Percentiles rank a stretch among this genome's conserved stretches.
phyloP scores from a whole-genome alignment of 2,329 filamentous ascomycete genomes.

The Bipolaris gigantea region DNA sequence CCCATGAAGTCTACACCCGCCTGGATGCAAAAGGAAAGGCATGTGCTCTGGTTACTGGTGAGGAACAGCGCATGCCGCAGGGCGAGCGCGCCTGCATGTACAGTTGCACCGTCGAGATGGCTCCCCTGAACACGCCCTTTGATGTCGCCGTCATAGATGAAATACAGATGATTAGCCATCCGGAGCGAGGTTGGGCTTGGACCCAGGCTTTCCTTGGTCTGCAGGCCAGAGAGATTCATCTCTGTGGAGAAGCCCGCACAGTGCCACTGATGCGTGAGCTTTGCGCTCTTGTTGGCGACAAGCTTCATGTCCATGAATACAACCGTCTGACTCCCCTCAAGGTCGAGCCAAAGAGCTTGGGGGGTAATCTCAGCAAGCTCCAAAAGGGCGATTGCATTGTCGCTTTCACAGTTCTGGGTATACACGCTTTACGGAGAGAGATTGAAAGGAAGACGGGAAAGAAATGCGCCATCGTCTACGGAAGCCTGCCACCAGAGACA shows the following conservation, averaged over 20 bases:
- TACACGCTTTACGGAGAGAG: slow-evolving; percentile 76
- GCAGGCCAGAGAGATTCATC: slow-evolving; percentile 83
- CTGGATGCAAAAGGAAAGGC: slow-evolving; percentile 74
- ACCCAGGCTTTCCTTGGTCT: slow-evolving; percentile 86
- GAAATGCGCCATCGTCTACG: slow-evolving; percentile 91
- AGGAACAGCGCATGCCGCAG: slow-evolving; percentile 74
- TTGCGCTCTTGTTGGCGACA: slow-evolving; percentile 78
- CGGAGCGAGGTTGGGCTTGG: slow-evolving; percentile 88
- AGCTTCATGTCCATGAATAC: slow-evolving; percentile 79
- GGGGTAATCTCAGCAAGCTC: slow-evolving; percentile 67
- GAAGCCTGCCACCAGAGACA: slow-evolving; percentile 87
- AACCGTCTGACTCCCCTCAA: slow-evolving; percentile 78
- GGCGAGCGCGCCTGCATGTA: slow-evolving; percentile 57
- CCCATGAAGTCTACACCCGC: slow-evolving; percentile 92
- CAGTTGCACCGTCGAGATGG: slow-evolving; percentile 96
- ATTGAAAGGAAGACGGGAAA: slow-evolving; percentile 77
- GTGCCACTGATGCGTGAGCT: slow-evolving; percentile 78
- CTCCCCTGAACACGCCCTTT: slow-evolving; percentile 60
- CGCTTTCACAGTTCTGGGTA: slow-evolving; percentile 77
- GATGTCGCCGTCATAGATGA: slow-evolving; percentile 97
- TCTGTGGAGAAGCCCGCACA: slow-evolving; percentile 86
- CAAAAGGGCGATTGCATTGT: slow-evolving; percentile 91
- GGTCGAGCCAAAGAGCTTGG: slow-evolving; percentile 65
- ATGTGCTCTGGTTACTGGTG: slow-evolving; percentile 85
- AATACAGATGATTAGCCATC: slow-evolving; percentile 92